phyloP scores from a whole-genome alignment of 148 eudicot species.

The Bassia scoparia region DNA sequence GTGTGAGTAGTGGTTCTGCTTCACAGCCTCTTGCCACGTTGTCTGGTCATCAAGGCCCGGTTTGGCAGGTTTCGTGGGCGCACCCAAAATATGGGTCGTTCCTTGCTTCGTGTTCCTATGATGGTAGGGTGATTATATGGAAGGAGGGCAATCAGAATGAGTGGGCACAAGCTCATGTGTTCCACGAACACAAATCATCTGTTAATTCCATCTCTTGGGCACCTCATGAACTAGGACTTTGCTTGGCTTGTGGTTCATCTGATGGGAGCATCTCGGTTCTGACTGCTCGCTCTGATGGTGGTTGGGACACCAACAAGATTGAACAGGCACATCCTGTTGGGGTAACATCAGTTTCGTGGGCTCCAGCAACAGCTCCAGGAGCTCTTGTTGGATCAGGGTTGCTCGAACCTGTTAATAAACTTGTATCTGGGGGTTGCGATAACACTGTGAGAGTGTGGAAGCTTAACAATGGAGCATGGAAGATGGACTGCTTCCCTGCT shows the following conservation, averaged over 20 bases:
- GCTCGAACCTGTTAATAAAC: slow-evolving; percentile 65
- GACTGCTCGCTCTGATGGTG: slow-evolving; percentile 50
- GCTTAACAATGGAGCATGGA: slow-evolving; percentile 66
- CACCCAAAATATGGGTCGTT: slow-evolving; percentile 85
- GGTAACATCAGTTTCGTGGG: slow-evolving; percentile 93
- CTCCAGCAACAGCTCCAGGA: slow-evolving; percentile 80
- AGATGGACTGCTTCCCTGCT: slow-evolving; percentile 88
- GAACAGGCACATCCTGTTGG: slow-evolving; percentile 97
- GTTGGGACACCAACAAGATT: slow-evolving; percentile 77
- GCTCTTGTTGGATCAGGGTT: slow-evolving; percentile 64
- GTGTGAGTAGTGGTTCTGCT: slow-evolving; percentile 48
- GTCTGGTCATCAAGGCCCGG: slow-evolving; percentile 83
- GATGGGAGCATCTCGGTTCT: slow-evolving; percentile 61
- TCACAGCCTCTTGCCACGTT: slow-evolving; percentile 72
- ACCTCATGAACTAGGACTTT: slow-evolving; percentile 82
- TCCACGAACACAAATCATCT: slow-evolving; percentile 74
- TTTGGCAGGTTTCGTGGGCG: slow-evolving; percentile 94
- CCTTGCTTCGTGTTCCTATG: slow-evolving; percentile 90
- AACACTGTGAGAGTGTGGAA: slow-evolving; percentile 88
- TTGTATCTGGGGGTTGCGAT: slow-evolving; percentile 88
- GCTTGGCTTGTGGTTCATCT: slow-evolving; percentile 88
- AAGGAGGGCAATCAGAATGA: slow-evolving; percentile 83
- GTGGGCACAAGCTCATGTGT: slow-evolving; percentile 76
- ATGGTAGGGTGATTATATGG: slow-evolving; percentile 87
- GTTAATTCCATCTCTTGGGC: slow-evolving; percentile 93